Base-by-base conservation (phyloP, 2,329 filamentous ascomycete genomes). In the Claviceps sp. region DNA sequence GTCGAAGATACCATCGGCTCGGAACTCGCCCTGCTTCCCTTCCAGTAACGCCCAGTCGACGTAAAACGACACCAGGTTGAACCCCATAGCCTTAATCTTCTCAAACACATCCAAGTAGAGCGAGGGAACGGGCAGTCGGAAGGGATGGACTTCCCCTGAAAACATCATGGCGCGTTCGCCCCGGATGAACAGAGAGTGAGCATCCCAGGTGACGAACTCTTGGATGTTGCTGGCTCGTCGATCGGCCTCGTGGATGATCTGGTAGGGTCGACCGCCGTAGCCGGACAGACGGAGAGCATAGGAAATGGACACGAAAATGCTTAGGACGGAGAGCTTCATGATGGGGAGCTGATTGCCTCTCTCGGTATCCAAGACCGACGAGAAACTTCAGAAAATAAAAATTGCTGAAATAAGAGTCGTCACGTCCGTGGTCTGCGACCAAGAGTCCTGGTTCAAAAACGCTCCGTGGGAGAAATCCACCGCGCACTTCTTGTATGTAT, bases 31-130 rank as follows among this genome's bases (percentile, higher is more conserved):
- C 0, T 74, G 81, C 54, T 84, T 82, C 2, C 85, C 86, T 63
- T 93, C 87, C 0, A 88, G 65, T 2, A 91, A 69, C 3, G 84
- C 85, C 88, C 86, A 94, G 59, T 89, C 77, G 6, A 83, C 73
- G 60, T 91, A 91, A 64, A 90, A 88, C 0, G 85, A 88, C 1
- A 90, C 84, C 45, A 79, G 77, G 59, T 86, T 91, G 68, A 88
- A 90, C 0, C 88, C 88, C 1, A 89, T 68, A 0, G 86, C 83
- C 65, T 85, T 89, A 65, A 91, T 80, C 67, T 94, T 94, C 60
- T 93, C 83, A 59, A 94, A 84, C 2, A 91, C 63, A 57, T 91
- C 87, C 8, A 86, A 71, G 71, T 82, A 76, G 0, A 76, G 61
- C 0, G 65, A 67, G 0, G 72, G 70, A 0, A 73, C 71, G 0